Conservation (phyloP, 257 asterid species). For the Solanum ossicruentum region DNA sequence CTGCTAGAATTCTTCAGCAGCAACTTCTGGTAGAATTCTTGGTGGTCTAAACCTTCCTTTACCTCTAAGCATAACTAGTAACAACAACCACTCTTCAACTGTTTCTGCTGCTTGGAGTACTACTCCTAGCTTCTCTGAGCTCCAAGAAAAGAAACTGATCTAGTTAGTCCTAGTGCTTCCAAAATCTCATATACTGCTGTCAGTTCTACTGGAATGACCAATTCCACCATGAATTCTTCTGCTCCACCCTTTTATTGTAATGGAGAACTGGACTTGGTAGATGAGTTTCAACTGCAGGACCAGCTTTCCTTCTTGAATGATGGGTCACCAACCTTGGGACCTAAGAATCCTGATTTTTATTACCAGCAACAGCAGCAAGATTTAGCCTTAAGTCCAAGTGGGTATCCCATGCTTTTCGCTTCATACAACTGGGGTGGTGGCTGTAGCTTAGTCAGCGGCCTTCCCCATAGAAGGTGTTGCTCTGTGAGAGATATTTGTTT, state of each 20-base stretch:
- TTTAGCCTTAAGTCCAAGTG: slow-evolving; percentile 22
- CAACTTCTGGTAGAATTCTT: slow-evolving; percentile 16
- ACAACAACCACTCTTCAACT: slow-evolving; percentile 13
- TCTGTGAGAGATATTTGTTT: slow-evolving; percentile 45
- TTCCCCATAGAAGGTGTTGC: slow-evolving; percentile 50
- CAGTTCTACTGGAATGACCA: background rate
- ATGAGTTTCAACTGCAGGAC: slow-evolving; percentile 62
- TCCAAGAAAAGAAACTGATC: slow-evolving; percentile 26
- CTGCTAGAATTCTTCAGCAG: background rate
- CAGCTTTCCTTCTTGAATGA: slow-evolving; percentile 62
- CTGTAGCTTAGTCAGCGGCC: slow-evolving; percentile 5
- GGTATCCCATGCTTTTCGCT: slow-evolving; percentile 18
- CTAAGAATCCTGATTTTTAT: slow-evolving; percentile 25
- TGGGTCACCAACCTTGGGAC: slow-evolving; percentile 23
- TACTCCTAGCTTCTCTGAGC: slow-evolving; percentile 22
- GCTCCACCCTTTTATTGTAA: slow-evolving; percentile 35
- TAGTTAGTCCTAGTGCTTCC: slow-evolving; percentile 17
- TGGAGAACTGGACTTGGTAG: slow-evolving; percentile 46
- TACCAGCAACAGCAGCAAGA: slow-evolving; percentile 22
- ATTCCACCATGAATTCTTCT: slow-evolving; percentile 38
- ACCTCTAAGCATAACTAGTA: slow-evolving; percentile 29
- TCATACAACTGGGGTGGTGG: slow-evolving; percentile 23
- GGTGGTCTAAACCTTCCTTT: slow-evolving; percentile 36
- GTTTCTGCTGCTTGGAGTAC: slow-evolving; percentile 26
- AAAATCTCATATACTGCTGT: background rate